Conservation (phyloP, 352 stramenopile species). For the Phytophthora tentaculata region DNA sequence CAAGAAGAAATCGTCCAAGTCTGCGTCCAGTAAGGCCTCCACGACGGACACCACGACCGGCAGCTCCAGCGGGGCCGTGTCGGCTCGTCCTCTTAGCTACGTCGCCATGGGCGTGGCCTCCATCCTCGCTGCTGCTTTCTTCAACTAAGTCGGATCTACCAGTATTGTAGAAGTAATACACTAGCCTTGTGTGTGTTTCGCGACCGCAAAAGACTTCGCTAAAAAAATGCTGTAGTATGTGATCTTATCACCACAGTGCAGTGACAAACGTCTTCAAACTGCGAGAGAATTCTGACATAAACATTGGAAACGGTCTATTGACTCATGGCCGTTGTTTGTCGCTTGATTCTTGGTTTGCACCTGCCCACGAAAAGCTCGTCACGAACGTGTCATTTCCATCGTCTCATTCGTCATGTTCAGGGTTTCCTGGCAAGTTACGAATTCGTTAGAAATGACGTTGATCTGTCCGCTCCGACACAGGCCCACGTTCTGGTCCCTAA, state of each 20-base stretch:
- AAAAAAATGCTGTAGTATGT: too few relatives aligned
- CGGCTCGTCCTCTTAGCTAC: conserved; percentile 24
- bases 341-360: background rate
- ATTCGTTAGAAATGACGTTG: background rate
- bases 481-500: conserved; percentile 4
- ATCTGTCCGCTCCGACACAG: conserved; percentile 2
- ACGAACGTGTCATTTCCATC: background rate
- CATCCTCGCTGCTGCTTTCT: conserved; percentile 38
- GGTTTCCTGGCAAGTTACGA: background rate
- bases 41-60: conserved; percentile 14
- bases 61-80: conserved; percentile 26
- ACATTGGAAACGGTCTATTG: too few relatives aligned
- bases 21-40: conserved; percentile 24
- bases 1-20: conserved; percentile 46
- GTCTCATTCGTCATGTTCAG: conserved; percentile 6
- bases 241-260: background rate
- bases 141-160: conserved; percentile 35
- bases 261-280: too few relatives aligned
- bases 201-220: background rate
- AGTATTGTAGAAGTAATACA: conserved; percentile 36
- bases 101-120: conserved; percentile 34
- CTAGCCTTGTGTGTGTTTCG: conserved; percentile 28
- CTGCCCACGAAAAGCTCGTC: background rate
- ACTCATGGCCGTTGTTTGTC: too few relatives aligned
- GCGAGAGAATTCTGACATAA: background rate